These are phyloP conservation scores for Medicago ruthenica DNA, from an alignment of 306 rosid species.

Conservation along the genomic window DNA sequence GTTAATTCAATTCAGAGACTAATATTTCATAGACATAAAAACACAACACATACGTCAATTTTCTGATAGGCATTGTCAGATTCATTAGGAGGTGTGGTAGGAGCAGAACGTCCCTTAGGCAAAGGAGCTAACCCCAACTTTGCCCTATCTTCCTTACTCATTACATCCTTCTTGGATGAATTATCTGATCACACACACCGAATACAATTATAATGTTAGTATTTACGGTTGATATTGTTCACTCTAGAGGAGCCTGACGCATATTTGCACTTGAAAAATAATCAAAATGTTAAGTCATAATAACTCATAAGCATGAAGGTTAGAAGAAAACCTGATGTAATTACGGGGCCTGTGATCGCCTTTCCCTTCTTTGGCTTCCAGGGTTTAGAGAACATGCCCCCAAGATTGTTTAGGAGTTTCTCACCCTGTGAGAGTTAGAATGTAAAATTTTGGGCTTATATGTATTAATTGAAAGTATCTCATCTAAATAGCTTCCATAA, in stretches of 20 bases:
- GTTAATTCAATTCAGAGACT: background rate
- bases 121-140: constrained; percentile 70
- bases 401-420: constrained; percentile 89
- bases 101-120: constrained; percentile 61
- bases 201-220: constrained; percentile 9
- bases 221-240: background rate
- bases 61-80: constrained; percentile 58
- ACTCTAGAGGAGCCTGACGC: too few species aligned
- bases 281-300: constrained; percentile 2
- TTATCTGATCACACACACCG: constrained; percentile 51
- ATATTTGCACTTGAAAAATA: background rate
- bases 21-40: constrained; percentile 7
- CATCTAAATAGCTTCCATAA: too few species aligned
- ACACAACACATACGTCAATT: constrained; percentile 62
- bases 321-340: constrained; percentile 67
- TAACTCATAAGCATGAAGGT: constrained; percentile 1
- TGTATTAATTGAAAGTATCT: too few species aligned
- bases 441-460: background rate
- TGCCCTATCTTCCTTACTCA: constrained; percentile 56
- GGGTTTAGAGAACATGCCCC: constrained; percentile 89
- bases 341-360: constrained; percentile 75
- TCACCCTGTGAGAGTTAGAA: constrained; percentile 75
- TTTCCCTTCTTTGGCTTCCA: constrained; percentile 86
- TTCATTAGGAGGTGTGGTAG: constrained; percentile 67
- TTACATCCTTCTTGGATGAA: constrained; percentile 47